These are phyloP conservation scores for Fagus crenata DNA, from an alignment of 306 rosid species.

Conservation along the genomic window DNA sequence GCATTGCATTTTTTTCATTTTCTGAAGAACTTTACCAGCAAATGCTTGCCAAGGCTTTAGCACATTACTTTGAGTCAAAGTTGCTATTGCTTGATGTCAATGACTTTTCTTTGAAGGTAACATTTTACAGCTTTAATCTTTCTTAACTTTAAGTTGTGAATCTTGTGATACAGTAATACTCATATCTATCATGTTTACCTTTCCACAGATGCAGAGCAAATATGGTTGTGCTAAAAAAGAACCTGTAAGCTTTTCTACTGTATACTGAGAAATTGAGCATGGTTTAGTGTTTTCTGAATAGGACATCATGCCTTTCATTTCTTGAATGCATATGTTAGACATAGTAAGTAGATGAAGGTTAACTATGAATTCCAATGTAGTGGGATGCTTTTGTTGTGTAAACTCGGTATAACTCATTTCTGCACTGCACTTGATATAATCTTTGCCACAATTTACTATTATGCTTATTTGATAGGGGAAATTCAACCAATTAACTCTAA, in stretches of 20 bases:
- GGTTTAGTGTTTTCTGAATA: not conserved
- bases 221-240: slow-evolving; percentile 69
- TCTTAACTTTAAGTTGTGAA: slow-evolving; percentile 4
- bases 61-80: slow-evolving; percentile 71
- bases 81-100: slow-evolving; percentile 70
- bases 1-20: slow-evolving; percentile 9
- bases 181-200: slow-evolving; percentile 28
- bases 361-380: slow-evolving; percentile 6
- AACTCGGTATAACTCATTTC: slow-evolving; percentile 7
- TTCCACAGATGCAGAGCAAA: slow-evolving; percentile 76
- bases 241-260: slow-evolving; percentile 50
- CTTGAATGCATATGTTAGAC: not conserved
- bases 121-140: slow-evolving; percentile 11
- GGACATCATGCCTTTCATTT: not conserved
- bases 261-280: not conserved
- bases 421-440: slow-evolving; percentile 6
- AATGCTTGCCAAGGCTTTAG: slow-evolving; percentile 85
- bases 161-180: slow-evolving; percentile 21
- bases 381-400: not conserved
- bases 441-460: not conserved
- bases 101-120: slow-evolving; percentile 82
- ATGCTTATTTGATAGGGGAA: not conserved
- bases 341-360: slow-evolving; percentile 5
- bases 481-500: slow-evolving; percentile 15
- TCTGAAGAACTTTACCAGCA: slow-evolving; percentile 77